Conservation (phyloP, 208 protist species). For the Crithidia thermophila region DNA sequence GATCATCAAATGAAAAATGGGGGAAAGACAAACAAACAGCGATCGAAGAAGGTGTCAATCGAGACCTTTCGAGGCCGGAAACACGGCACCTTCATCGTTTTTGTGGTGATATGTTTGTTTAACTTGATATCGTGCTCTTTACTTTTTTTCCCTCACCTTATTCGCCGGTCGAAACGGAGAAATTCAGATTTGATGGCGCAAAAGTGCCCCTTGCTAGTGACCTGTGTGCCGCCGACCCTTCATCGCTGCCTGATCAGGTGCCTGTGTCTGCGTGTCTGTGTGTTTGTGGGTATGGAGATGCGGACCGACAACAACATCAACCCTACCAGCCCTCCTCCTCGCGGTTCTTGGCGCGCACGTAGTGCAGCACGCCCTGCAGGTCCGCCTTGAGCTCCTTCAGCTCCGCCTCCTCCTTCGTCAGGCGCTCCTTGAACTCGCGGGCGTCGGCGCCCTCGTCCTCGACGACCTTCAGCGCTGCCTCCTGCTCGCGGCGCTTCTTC, state of each 20-base stretch:
- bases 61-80: too few relatives aligned
- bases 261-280: too few relatives aligned
- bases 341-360: conserved; percentile 72
- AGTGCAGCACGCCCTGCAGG: conserved; percentile 79
- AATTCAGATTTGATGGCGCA: too few relatives aligned
- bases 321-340: conserved; percentile 62
- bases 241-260: too few relatives aligned
- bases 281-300: too few relatives aligned
- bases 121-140: not conserved
- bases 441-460: conserved; percentile 61
- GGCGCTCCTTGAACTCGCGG: conserved; percentile 55
- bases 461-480: conserved; percentile 51
- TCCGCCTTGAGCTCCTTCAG: conserved; percentile 75
- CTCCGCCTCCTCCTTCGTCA: conserved; percentile 67
- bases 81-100: too few relatives aligned
- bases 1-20: not conserved
- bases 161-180: too few relatives aligned
- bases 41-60: not conserved
- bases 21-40: not conserved
- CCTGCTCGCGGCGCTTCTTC: conserved; percentile 40
- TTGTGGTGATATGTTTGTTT: conserved; percentile 8
- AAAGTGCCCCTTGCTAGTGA: too few relatives aligned
- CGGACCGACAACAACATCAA: too few relatives aligned
- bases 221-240: too few relatives aligned
- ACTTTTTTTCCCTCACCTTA: conserved; percentile 17